Evolutionary conservation across 805 yeast genomes (phyloP).

Genomic region (Monosporozyma solicola): DNA sequence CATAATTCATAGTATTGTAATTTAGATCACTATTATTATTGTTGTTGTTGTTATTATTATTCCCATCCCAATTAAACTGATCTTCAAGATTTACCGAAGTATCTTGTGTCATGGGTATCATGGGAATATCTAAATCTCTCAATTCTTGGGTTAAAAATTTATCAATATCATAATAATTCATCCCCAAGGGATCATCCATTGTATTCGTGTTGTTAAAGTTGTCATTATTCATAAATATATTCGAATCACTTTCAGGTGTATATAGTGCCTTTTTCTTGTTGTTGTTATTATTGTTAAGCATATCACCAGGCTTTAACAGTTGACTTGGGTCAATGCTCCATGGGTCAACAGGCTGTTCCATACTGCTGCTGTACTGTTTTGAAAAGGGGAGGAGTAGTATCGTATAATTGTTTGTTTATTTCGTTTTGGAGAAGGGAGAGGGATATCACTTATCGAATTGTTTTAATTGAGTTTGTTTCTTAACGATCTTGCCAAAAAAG

Average conservation of each 20-base stretch:
- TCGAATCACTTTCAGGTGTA: neutral
- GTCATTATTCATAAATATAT: neutral
- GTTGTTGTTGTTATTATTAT: slow-evolving; percentile 4
- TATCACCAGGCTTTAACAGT: neutral
- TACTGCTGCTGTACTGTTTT: neutral
- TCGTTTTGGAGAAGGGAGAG: neutral
- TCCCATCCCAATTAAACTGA: neutral
- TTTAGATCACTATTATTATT: slow-evolving; percentile 6
- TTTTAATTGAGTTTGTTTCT: neutral
- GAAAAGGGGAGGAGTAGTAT: neutral
- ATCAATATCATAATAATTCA: slow-evolving; percentile 45
- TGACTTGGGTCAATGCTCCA: slow-evolving; percentile 3
- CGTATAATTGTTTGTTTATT: neutral
- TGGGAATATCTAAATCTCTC: slow-evolving; percentile 56
- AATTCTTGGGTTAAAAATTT: slow-evolving; percentile 49
- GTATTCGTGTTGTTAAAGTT: neutral
- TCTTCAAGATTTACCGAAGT: neutral
- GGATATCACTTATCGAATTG: neutral
- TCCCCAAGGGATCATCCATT: slow-evolving; percentile 14
- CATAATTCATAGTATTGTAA: slow-evolving; percentile 1
- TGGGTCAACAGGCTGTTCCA: slow-evolving; percentile 2
- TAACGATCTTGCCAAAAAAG: neutral
- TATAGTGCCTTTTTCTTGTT: neutral
- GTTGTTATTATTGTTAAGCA: neutral
- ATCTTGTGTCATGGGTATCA: slow-evolving; percentile 13